phyloP scores from a whole-genome alignment of 257 asterid genomes.

The Knoxia roxburghii region DNA sequence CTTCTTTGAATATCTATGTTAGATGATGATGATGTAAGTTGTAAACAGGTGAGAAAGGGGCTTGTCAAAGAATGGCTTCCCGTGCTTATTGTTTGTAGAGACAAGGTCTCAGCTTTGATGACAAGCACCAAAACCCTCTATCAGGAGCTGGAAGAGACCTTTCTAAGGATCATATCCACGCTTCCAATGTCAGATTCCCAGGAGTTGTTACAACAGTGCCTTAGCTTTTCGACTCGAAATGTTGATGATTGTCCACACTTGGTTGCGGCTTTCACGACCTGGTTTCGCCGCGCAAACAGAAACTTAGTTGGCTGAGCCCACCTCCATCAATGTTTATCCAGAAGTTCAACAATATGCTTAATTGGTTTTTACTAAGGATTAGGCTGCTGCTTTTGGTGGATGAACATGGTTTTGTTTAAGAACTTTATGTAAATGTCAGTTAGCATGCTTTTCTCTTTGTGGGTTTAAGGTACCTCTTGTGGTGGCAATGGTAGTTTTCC shows the following conservation, averaged over 20 bases:
- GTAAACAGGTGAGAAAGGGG: slow-evolving; percentile 68
- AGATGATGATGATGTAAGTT: background rate
- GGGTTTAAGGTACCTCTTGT: background rate
- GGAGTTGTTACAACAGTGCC: slow-evolving; percentile 75
- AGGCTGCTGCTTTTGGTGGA: background rate
- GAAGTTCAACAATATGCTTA: background rate
- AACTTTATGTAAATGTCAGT: background rate
- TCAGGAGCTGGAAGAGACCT: slow-evolving; percentile 74
- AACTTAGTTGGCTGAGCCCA: slow-evolving; percentile 24
- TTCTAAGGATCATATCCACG: slow-evolving; percentile 78
- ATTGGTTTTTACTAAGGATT: background rate
- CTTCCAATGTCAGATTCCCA: slow-evolving; percentile 75
- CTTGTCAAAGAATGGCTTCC: slow-evolving; percentile 93
- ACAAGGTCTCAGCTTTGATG: slow-evolving; percentile 43
- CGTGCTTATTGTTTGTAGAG: slow-evolving; percentile 74
- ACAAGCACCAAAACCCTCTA: slow-evolving; percentile 47
- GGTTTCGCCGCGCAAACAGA: slow-evolving; percentile 89
- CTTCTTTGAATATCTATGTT: no score
- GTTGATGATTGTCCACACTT: slow-evolving; percentile 89
- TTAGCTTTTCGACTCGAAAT: slow-evolving; percentile 78
- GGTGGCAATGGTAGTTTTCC: background rate
- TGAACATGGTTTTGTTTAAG: background rate
- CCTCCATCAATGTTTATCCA: background rate
- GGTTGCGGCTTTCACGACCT: slow-evolving; percentile 77
- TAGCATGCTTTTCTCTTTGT: background rate